Conservation (phyloP, 495 filamentous ascomycete genomes). For the Chaetomium cochliodes region DNA sequence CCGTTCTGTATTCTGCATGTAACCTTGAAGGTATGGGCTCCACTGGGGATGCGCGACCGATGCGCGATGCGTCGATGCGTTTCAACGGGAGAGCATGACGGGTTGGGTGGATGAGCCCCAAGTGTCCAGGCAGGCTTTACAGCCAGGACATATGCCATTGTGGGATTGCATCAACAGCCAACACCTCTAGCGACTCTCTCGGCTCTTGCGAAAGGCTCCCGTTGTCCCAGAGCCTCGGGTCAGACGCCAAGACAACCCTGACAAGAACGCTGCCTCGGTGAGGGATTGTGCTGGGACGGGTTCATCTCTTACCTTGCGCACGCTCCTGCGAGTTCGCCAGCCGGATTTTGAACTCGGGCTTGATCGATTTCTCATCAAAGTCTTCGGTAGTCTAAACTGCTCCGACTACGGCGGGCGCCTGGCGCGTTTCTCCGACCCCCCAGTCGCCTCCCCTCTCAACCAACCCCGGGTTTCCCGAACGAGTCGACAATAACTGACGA, state of each 20-base stretch:
- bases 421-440: neutral
- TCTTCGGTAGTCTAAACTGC: neutral
- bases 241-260: constrained; percentile 4
- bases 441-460: neutral
- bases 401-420: neutral
- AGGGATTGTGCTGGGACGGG: neutral
- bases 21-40: too few relatives aligned
- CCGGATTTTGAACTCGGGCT: neutral
- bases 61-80: neutral
- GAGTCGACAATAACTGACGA: neutral
- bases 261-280: neutral
- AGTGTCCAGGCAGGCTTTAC: neutral
- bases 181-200: neutral
- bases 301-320: neutral
- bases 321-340: too few relatives aligned
- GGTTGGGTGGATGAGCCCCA: neutral
- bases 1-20: neutral
- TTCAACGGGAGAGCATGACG: neutral
- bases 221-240: constrained; percentile 7
- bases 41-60: neutral
- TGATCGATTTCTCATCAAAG: neutral
- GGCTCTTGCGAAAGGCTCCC: neutral
- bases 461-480: constrained; percentile 3
- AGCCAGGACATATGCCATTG: neutral
- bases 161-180: neutral